These are phyloP conservation scores for Penicillium canariense DNA, from an alignment of 495 filamentous ascomycete species.

Conservation along the genomic window DNA sequence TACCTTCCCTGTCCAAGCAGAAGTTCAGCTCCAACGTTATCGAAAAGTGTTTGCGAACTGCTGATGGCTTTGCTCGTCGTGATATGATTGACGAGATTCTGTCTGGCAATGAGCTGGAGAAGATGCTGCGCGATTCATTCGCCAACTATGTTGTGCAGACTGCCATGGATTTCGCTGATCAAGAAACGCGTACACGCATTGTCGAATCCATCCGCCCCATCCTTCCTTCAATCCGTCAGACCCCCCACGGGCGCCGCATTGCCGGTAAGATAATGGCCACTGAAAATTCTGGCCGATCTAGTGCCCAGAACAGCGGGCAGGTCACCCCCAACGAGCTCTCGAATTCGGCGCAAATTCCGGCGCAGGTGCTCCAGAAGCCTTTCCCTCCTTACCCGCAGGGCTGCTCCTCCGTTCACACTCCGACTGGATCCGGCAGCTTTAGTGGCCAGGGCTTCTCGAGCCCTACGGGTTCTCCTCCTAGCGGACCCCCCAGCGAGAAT, in stretches of 20 bases:
- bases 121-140: conserved; percentile 82
- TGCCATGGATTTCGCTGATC: conserved; percentile 80
- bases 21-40: conserved; percentile 99
- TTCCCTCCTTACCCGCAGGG: conserved; percentile 25
- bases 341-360: conserved; percentile 31
- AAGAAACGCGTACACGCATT: conserved; percentile 64
- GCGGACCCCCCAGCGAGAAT: conserved; percentile 27
- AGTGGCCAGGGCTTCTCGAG: not conserved
- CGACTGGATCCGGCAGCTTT: conserved; percentile 17
- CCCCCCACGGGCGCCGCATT: conserved; percentile 91
- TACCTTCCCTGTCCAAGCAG: conserved; percentile 81
- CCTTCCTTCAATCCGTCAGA: conserved; percentile 76
- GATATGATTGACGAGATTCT: conserved; percentile 84
- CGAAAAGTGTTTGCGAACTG: conserved; percentile 91
- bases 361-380: conserved; percentile 32
- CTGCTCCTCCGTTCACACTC: conserved; percentile 23
- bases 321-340: conserved; percentile 38
- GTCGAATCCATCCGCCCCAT: conserved; percentile 82
- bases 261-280: conserved; percentile 69
- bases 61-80: conserved; percentile 64
- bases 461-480: conserved; percentile 21
- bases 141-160: conserved; percentile 99
- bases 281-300: conserved; percentile 38
- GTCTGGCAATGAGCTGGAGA: conserved; percentile 70
- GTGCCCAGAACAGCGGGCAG: conserved; percentile 36